Percentiles rank a stretch among this genome's conserved stretches.
Evolutionary conservation across 495 filamentous ascomycete genomes (phyloP).

Genomic region (Daldinia caldariorum): DNA sequence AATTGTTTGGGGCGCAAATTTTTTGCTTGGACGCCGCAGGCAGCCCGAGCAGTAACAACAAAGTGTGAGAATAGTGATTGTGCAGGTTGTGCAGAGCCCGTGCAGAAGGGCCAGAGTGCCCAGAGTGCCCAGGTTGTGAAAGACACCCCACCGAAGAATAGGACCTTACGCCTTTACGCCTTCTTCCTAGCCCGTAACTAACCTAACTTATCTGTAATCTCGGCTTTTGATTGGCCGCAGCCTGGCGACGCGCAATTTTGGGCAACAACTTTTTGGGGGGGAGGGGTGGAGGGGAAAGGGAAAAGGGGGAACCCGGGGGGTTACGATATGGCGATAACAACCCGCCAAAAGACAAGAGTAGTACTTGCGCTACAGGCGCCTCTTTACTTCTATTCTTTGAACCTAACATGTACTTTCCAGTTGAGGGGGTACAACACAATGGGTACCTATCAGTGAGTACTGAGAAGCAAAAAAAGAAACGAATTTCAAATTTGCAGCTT

Average conservation of each 20-base stretch:
- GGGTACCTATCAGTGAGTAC: too few relatives aligned
- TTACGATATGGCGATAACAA: constrained; percentile 3
- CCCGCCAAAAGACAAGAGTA: constrained; percentile 2
- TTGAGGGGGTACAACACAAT: neutral
- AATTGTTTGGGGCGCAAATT: constrained; percentile 59
- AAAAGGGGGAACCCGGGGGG: constrained; percentile 19
- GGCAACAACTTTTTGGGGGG: constrained; percentile 24
- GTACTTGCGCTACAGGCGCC: neutral
- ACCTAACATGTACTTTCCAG: neutral
- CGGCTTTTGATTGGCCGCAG: constrained; percentile 29
- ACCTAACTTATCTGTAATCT: neutral
- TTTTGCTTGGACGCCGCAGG: constrained; percentile 51
- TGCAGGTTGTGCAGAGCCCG: constrained; percentile 36
- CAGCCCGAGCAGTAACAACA: constrained; percentile 39
- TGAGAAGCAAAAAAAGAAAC: neutral
- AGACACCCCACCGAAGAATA: constrained; percentile 21
- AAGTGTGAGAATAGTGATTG: constrained; percentile 37
- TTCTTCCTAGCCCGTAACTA: constrained; percentile 28
- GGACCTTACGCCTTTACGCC: neutral
- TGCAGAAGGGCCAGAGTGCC: too few relatives aligned
- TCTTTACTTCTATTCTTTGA: neutral
- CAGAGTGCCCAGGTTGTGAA: neutral
- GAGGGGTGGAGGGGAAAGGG: constrained; percentile 13
- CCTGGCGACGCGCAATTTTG: constrained; percentile 32
- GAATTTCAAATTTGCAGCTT: neutral